These are phyloP conservation scores for Triangularia verruculosa DNA, from an alignment of 2,329 filamentous ascomycete species.

Conservation along the genomic window DNA sequence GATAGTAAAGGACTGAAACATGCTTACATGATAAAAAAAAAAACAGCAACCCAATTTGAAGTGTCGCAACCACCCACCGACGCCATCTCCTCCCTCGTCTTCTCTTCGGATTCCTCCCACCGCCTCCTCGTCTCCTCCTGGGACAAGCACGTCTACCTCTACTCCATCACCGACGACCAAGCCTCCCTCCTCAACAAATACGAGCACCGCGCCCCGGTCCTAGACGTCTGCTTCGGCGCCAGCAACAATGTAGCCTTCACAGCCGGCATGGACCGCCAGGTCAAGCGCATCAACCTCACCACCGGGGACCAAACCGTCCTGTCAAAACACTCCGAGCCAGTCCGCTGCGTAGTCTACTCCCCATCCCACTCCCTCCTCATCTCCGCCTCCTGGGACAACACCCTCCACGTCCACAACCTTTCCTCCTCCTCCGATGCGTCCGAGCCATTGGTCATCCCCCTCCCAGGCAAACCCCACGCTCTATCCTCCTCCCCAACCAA, in stretches of 20 bases:
- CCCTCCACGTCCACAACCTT: slow-evolving; percentile 77
- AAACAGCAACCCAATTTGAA: slow-evolving; percentile 70
- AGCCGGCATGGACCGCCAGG: slow-evolving; percentile 82
- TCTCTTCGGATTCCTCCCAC: slow-evolving; percentile 65
- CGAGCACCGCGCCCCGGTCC: slow-evolving; percentile 78
- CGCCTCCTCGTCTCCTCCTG: slow-evolving; percentile 89
- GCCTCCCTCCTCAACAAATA: slow-evolving; percentile 69
- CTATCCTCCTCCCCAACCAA: slow-evolving; percentile 74
- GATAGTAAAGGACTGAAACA: no score
- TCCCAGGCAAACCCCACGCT: slow-evolving; percentile 87
- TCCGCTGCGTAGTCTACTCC: slow-evolving; percentile 81
- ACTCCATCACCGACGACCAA: slow-evolving; percentile 65
- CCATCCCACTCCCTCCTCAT: slow-evolving; percentile 72
- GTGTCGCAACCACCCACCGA: slow-evolving; percentile 79
- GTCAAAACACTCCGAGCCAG: slow-evolving; percentile 74
- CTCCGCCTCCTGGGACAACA: slow-evolving; percentile 91
- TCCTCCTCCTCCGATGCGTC: slow-evolving; percentile 48
- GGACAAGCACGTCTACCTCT: slow-evolving; percentile 89
- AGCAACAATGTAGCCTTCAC: slow-evolving; percentile 81
- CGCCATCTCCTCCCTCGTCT: slow-evolving; percentile 81
- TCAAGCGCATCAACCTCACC: slow-evolving; percentile 70
- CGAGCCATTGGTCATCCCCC: slow-evolving; percentile 60
- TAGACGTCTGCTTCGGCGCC: slow-evolving; percentile 88
- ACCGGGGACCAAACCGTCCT: slow-evolving; percentile 71
- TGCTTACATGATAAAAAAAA: neutral